Evolutionary conservation across 2,329 filamentous ascomycete species (phyloP).

Genomic region (Cercospora janseana): DNA sequence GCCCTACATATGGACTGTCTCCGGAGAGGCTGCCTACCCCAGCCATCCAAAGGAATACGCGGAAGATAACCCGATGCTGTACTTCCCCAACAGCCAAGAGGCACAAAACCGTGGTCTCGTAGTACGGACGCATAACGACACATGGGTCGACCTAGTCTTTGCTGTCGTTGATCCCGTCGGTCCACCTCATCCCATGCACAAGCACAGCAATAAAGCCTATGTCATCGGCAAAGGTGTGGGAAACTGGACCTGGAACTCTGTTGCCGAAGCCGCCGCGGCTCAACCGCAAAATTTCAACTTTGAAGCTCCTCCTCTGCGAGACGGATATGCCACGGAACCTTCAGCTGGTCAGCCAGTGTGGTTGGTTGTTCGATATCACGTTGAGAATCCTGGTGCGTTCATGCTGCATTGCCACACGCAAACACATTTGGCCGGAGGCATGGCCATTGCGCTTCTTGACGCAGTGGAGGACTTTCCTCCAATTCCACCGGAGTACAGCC

Average conservation of each 20-base stretch:
- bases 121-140: slow-evolving; percentile 34
- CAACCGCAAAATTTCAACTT: slow-evolving; percentile 57
- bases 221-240: slow-evolving; percentile 52
- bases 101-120: slow-evolving; percentile 18
- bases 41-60: slow-evolving; percentile 13
- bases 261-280: slow-evolving; percentile 52
- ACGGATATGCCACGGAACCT: slow-evolving; percentile 41
- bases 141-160: slow-evolving; percentile 39
- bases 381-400: slow-evolving; percentile 47
- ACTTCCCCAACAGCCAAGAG: slow-evolving; percentile 16
- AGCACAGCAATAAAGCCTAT: slow-evolving; percentile 62
- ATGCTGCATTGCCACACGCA: slow-evolving; percentile 54
- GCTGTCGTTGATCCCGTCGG: slow-evolving; percentile 37
- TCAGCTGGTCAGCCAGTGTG: slow-evolving; percentile 33
- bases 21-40: slow-evolving; percentile 8
- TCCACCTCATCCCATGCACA: slow-evolving; percentile 62
- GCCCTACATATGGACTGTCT: slow-evolving; percentile 15
- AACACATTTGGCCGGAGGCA: slow-evolving; percentile 49
- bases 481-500: slow-evolving; percentile 27
- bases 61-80: slow-evolving; percentile 15
- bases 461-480: slow-evolving; percentile 45
- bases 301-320: slow-evolving; percentile 54
- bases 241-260: slow-evolving; percentile 52
- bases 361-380: slow-evolving; percentile 49
- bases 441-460: slow-evolving; percentile 51